These are phyloP conservation scores for Colletotrichum eremochloae DNA, from an alignment of 2,329 filamentous ascomycete genomes.

Conservation along the genomic window DNA sequence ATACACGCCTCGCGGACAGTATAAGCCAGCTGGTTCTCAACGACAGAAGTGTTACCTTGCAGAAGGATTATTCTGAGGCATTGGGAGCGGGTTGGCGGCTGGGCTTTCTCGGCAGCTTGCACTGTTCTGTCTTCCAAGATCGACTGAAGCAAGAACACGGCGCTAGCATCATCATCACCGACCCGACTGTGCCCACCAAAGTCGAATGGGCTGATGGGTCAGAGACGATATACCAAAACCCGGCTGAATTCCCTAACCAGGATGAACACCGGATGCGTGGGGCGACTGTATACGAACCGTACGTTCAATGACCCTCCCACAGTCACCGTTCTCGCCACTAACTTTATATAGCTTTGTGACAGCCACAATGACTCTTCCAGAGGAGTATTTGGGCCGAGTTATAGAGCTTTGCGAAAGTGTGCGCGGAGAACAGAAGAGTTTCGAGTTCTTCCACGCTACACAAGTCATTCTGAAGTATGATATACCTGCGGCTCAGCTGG, in stretches of 20 bases:
- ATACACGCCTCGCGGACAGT: constrained; percentile 89
- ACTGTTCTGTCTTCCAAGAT: constrained; percentile 99
- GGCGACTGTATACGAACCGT: constrained; percentile 66
- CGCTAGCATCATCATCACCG: constrained; percentile 94
- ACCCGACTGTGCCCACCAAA: constrained; percentile 93
- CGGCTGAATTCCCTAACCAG: constrained; percentile 85
- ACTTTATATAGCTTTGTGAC: constrained; percentile 69
- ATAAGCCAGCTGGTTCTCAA: constrained; percentile 95
- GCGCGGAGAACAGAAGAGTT: constrained; percentile 85
- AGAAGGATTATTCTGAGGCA: constrained; percentile 95
- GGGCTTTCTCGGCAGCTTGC: constrained; percentile 94
- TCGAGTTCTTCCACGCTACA: constrained; percentile 91
- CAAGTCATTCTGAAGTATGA: constrained; percentile 97
- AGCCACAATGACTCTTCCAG: constrained; percentile 89
- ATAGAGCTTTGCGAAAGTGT: constrained; percentile 95
- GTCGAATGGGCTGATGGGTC: constrained; percentile 83
- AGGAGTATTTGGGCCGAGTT: constrained; percentile 93
- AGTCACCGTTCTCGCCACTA: background rate
- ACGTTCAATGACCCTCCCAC: constrained; percentile 45
- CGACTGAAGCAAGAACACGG: constrained; percentile 94
- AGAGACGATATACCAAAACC: constrained; percentile 85
- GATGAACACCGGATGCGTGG: constrained; percentile 62
- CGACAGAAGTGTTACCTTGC: constrained; percentile 92
- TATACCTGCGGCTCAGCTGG: constrained; percentile 87
- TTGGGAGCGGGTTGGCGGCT: constrained; percentile 94